phyloP scores from a whole-genome alignment of 1,284 basidiomycete species.

The Cutaneotrichosporon sp. region DNA sequence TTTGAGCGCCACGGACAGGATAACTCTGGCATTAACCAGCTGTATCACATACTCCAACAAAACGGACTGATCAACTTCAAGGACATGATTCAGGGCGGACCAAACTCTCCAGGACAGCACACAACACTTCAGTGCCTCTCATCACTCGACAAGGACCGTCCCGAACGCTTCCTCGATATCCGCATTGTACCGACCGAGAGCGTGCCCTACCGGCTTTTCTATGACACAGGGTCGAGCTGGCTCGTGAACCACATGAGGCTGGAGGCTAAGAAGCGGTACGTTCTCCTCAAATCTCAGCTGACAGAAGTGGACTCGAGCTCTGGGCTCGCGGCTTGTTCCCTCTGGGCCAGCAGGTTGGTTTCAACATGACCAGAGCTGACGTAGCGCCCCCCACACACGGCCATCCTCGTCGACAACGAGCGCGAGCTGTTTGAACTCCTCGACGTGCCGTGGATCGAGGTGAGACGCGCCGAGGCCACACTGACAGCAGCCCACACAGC shows the following conservation, averaged over 20 bases:
- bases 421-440: slow-evolving; percentile 4
- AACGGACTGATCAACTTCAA: neutral
- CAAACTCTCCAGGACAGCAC: neutral
- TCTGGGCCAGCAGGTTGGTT: neutral
- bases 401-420: neutral
- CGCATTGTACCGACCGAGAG: slow-evolving; percentile 1
- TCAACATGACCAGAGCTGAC: neutral
- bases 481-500: neutral
- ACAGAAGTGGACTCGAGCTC: neutral
- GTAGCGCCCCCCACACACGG: neutral
- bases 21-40: no score
- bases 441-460: slow-evolving; percentile 4
- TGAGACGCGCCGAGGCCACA: neutral
- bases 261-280: slow-evolving; percentile 5
- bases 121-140: neutral
- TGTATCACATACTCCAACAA: neutral
- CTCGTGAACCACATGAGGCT: neutral
- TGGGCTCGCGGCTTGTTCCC: neutral
- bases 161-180: neutral
- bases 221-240: neutral
- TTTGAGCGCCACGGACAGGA: neutral
- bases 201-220: neutral
- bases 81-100: neutral
- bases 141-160: neutral
- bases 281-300: neutral